Conservation (phyloP, 2,329 filamentous ascomycete species). For the Reticulascus tulasneorum region DNA sequence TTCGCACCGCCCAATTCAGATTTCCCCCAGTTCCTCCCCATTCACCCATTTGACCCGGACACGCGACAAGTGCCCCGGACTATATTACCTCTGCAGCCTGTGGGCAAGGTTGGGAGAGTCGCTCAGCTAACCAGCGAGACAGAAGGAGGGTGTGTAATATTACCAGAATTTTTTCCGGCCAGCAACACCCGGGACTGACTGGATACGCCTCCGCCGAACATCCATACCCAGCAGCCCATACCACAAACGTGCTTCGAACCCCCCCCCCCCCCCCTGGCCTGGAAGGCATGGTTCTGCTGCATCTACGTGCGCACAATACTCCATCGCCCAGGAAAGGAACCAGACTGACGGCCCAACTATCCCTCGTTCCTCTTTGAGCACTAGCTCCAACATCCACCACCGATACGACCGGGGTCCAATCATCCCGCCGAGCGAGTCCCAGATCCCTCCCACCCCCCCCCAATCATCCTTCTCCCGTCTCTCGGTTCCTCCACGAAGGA, state of each 20-base stretch:
- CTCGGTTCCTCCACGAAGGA: no score
- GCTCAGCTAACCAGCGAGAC: constrained; percentile 1
- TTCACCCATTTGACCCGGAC: constrained; percentile 6
- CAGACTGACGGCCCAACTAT: no score
- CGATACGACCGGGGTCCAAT: no score
- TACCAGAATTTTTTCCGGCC: neutral
- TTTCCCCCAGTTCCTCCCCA: neutral
- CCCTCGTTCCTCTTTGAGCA: no score
- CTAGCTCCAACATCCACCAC: no score
- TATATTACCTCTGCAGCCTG: constrained; percentile 4
- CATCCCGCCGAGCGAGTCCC: no score
- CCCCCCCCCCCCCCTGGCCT: no score
- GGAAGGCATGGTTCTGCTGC: no score
- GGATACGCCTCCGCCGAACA: neutral
- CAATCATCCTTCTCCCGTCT: no score
- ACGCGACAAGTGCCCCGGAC: constrained; percentile 6
- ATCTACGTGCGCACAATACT: no score
- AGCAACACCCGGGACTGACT: neutral
- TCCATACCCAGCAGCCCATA: neutral
- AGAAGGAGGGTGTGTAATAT: constrained; percentile 5
- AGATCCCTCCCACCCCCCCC: no score
- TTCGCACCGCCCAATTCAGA: neutral
- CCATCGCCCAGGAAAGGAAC: no score
- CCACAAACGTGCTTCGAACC: neutral
- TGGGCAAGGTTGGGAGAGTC: neutral